Evolutionary conservation across 441 rosid genomes (phyloP), one percentile per base, ranked within the genome.

Genomic region (Flueggea neowawraea): DNA sequence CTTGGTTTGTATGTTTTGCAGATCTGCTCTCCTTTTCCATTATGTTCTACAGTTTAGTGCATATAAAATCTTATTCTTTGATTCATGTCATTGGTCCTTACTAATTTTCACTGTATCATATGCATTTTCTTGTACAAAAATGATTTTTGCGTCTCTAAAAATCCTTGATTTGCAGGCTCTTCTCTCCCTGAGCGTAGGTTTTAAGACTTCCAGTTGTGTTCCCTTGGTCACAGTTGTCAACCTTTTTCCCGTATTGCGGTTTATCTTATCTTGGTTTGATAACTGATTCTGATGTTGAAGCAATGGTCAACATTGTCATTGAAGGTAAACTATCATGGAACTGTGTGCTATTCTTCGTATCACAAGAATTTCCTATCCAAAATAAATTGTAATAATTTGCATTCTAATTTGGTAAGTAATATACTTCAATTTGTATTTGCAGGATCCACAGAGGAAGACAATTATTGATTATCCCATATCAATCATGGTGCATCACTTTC

Each of bases 401-500:
- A 13, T 22, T 15, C 16, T 7, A 51, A 50, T 56, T 66, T 47
- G 52, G 60, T 39, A 12, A 67, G 16, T 61, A 16, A 33, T 41
- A 52, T 63, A 58, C 9, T 49, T 73, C 56, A 44, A 55, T 50
- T 22, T 58, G n/a, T n/a, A n/a, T n/a, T 57, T 62, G 36, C 59
- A 62, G 43, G 57, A 52, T 66, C 61, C 56, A 59, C 77, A 84
- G 96, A 82, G 8, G 81, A 81, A 58, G 82, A 84, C 63, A 75
- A 80, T 66, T 71, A 52, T 57, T 70, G 67, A 56, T 76, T 75
- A 61, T 75, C 82, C 66, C 75, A 78, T 69, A 69, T 83, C 74
- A 80, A 76, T 56, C 87, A 76, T 60, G 97, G 97, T 60, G 97
- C 94, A 61, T 72, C 84, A 54, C 87, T 91, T 75, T 75, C 91